These are phyloP conservation scores for Sindora glabra DNA, from an alignment of 306 rosid species.

Conservation along the genomic window DNA sequence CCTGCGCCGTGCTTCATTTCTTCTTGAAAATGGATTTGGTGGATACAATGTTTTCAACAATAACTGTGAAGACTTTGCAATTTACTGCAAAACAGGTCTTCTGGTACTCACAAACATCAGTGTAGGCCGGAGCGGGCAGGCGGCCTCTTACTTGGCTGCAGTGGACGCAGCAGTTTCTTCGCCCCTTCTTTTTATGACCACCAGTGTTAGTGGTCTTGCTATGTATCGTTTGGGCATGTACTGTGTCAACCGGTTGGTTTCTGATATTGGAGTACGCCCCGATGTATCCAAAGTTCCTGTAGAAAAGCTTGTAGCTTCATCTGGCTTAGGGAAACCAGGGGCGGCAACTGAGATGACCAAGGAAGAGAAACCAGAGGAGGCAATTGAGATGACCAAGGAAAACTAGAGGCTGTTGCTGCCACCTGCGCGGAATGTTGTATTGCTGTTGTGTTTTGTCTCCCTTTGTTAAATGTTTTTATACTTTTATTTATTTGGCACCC, in stretches of 20 bases:
- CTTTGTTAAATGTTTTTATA: too few relatives aligned
- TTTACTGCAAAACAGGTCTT: constrained; percentile 81
- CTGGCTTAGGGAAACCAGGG: neutral
- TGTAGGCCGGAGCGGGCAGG: constrained; percentile 61
- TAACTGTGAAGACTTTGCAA: constrained; percentile 77
- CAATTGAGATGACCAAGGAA: too few relatives aligned
- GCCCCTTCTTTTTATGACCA: constrained; percentile 21
- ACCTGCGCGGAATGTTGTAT: neutral
- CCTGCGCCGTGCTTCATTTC: constrained; percentile 49
- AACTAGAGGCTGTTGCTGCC: neutral
- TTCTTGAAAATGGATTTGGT: constrained; percentile 65
- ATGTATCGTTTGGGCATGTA: constrained; percentile 36
- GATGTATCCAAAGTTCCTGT: constrained; percentile 49
- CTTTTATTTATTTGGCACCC: too few relatives aligned
- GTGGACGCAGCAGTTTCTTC: constrained; percentile 28
- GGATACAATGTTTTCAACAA: constrained; percentile 45
- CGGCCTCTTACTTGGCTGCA: constrained; percentile 41
- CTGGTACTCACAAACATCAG: constrained; percentile 24
- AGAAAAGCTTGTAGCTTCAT: constrained; percentile 31
- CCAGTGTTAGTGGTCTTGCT: constrained; percentile 24
- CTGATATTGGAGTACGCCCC: constrained; percentile 49
- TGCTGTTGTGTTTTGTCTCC: neutral
- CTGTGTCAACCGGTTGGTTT: constrained; percentile 29
- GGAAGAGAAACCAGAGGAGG: too few relatives aligned
- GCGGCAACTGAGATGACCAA: too few relatives aligned